Evolutionary conservation across 768 basidiomycete species (phyloP), one percentile per base, ranked within the genome.

Genomic region (Leccinum rimulosum): DNA sequence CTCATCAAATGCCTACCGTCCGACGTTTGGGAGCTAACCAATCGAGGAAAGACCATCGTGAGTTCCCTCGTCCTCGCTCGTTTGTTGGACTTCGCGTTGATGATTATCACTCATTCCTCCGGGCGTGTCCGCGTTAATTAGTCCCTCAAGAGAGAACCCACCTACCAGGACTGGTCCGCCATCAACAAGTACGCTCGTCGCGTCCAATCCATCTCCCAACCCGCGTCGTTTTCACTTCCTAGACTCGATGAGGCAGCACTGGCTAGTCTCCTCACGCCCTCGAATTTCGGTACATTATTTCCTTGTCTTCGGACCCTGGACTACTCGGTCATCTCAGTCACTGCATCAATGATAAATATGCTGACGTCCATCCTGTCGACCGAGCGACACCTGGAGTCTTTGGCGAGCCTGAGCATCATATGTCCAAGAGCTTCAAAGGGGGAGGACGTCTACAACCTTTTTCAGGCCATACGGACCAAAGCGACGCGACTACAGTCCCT

Each of bases 1-100:
- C 64, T 73, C 11, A 50, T 71, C 54, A 69, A 70, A 69, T 73
- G 69, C 22, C 50, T 73, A 6, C 68, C 72, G 11, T 9, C 55
- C n/a, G 60, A 68, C 51, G 25, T 65, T 3, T 73, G 73, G 71
- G 59, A 68, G 30, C 15, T 68, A 15, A 61, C 56, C 9, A 61
- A 58, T 38, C 54, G 59, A 30, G 52, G 58, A 15, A 70, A 64
- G 56, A 50, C 36, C 5, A 61, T 73, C 35, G 73, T 74, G 51
- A 60, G 71, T 65, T 25, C 30, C 11, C 19, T 22, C 19, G 40
- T 12, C 12, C 33, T 7, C 19, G 9, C n/a, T 35, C 35, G 10
- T 40, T 11, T 31, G 40, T 12, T 30, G 25, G 28, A 27, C 15
- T 19, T n/a, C n/a, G 14, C 17, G 22, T 30, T 60, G 43, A 61